Base-by-base conservation (phyloP, 2,329 filamentous ascomycete species). In the Rutstroemia sp. region DNA sequence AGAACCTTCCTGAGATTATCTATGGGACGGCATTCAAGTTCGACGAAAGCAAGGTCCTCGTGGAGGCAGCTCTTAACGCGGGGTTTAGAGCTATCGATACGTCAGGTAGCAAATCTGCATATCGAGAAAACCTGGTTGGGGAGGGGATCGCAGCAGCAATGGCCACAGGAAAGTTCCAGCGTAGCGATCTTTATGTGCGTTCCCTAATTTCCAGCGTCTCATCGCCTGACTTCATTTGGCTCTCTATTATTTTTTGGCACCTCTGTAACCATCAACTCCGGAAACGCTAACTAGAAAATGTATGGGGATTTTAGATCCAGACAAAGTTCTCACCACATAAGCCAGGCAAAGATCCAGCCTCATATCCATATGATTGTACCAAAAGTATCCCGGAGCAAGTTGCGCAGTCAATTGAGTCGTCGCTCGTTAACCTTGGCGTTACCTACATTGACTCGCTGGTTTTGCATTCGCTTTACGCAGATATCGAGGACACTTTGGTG, bases 21-120 rank as follows among this genome's bases (percentile, higher is more conserved):
- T 94, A 94, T 69, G 89, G 89, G 51, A 92, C 89, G 2, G 89
- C 89, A n/a, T 92, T 89, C 88, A 94, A 94, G 70, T 85, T 86
- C 65, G 82, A 86, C 1, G 72, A 73, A 17, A 90, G 87, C 0
- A 77, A 79, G 19, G 74, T 80, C 54, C 76, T 92, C 2, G 88
- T 94, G 21, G 81, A 85, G 63, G 71, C 78, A 60, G 89, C 89
- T 2, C 67, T 94, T 36, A 75, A 76, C 46, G 73, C 80, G 46
- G 88, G 89, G 5, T 94, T 92, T 64, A 78, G 83, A 34, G 87
- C 76, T 48, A 73, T 94, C 58, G 89, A 94, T 67, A 92, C 89
- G 0, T 88, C 88, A 9, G 87, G 86, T 16, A 87, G 91, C 70
- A 88, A 88, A 2, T 81, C 81, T 59, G 88, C 92, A 72, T 94